phyloP scores from a whole-genome alignment of 805 yeast genomes.

The Sugiyamaella marilandica region DNA sequence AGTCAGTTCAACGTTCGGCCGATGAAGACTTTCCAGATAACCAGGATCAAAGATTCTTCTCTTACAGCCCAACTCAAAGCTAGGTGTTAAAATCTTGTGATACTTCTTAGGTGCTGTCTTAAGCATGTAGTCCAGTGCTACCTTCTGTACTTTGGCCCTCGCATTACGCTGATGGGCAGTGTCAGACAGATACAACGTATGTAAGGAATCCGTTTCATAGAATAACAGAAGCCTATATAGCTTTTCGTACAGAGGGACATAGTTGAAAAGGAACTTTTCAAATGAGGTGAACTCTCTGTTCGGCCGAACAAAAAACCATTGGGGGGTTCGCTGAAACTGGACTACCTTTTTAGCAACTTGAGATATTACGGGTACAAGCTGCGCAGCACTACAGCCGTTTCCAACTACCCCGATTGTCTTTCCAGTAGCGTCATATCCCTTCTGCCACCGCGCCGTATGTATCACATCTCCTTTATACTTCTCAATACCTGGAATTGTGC shows the following conservation, averaged over 20 bases:
- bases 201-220: constrained; percentile 13
- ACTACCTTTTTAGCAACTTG: constrained; percentile 8
- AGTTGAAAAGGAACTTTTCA: constrained; percentile 13
- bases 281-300: constrained; percentile 8
- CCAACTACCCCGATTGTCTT: constrained; percentile 23
- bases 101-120: constrained; percentile 17
- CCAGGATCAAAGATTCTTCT: constrained; percentile 18
- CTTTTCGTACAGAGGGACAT: constrained; percentile 9
- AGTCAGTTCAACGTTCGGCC: constrained; percentile 9
- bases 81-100: constrained; percentile 16
- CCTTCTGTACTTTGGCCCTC: constrained; percentile 5
- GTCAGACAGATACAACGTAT: constrained; percentile 9
- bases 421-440: constrained; percentile 21
- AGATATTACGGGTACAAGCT: constrained; percentile 17
- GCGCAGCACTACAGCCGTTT: constrained; percentile 22
- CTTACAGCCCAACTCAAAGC: constrained; percentile 17
- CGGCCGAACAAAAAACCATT: constrained; percentile 17
- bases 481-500: constrained; percentile 27
- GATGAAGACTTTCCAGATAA: constrained; percentile 13
- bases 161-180: constrained; percentile 8
- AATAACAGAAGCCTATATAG: constrained; percentile 9
- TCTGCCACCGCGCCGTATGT: constrained; percentile 35
- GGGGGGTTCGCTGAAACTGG: constrained; percentile 21
- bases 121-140: constrained; percentile 10
- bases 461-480: constrained; percentile 29